Evolutionary conservation across 345 rosid species (phyloP).

Genomic region (Heritiera fomes): DNA sequence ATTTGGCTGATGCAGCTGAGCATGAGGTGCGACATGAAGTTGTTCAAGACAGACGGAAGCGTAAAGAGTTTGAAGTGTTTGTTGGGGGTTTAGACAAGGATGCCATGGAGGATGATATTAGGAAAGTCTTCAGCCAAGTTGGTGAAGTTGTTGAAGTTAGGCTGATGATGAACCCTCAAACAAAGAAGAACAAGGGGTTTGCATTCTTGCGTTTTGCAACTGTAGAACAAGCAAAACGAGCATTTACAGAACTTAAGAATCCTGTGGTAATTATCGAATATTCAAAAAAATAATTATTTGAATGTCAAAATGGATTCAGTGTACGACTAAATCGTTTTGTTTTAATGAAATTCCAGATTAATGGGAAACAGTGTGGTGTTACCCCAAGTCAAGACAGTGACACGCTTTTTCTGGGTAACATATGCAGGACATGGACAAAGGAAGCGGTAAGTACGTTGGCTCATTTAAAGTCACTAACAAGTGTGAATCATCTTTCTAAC

Average conservation of each 20-base stretch:
- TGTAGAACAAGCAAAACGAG: conserved; percentile 90
- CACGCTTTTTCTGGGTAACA: conserved; percentile 94
- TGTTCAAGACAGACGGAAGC: conserved; percentile 84
- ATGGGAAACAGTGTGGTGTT: conserved; percentile 97
- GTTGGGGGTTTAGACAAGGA: conserved; percentile 94
- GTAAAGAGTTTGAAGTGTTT: conserved; percentile 95
- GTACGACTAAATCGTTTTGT: conserved; percentile 30
- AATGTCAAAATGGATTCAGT: conserved; percentile 35
- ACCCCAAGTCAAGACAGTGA: conserved; percentile 94
- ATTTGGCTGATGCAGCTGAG: conserved; percentile 47
- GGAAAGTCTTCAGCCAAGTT: conserved; percentile 70
- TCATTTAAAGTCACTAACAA: conserved; percentile 26
- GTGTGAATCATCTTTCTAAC: conserved; percentile 18
- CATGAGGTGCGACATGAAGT: conserved; percentile 72
- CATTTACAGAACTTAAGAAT: conserved; percentile 71
- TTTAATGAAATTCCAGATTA: conserved; percentile 68
- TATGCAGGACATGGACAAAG: conserved; percentile 90
- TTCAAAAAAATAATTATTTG: conserved; percentile 31
- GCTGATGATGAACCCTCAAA: conserved; percentile 86
- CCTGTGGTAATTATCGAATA: conserved; percentile 72
- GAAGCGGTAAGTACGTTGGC: conserved; percentile 84
- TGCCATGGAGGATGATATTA: conserved; percentile 78
- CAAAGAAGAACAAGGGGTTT: conserved; percentile 94
- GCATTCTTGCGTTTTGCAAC: conserved; percentile 94
- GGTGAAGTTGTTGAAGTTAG: conserved; percentile 88